Base-by-base conservation (phyloP, 495 filamentous ascomycete species). In the Aspergillus baeticus region DNA sequence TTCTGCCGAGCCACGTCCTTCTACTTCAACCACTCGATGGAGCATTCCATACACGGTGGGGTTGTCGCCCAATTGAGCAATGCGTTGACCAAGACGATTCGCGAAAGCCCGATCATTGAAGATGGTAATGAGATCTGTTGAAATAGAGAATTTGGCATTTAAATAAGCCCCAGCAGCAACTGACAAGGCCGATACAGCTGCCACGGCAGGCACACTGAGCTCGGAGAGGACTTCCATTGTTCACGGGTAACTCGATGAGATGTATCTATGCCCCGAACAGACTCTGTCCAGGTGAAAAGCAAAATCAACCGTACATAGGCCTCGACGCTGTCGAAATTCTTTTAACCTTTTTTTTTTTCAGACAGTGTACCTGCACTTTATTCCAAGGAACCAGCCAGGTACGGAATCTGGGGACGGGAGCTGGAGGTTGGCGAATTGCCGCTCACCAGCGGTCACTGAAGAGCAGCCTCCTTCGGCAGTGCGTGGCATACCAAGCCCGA, bases 111-210 rank as follows among this genome's bases (percentile, higher is more conserved):
- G 60, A 39, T 78, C 72, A 55, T 69, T 57, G 34, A 51, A 52
- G 0, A 79, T 57, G 0, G 63, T 21, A 10, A 65, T 54, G 1
- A 82, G 18, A 60, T 82, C 79, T 2, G 67, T 76, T 2, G 69
- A 70, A 35, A 82, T 69, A 0, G 66, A 63, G 17, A 73, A 67
- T 62, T 76, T 81, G 6, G 77, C 78, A 63, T 82, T 78, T 1
- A 81, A 52, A 59, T 82, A 82, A 10, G 79, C 76, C 3, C 69
- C 75, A 1, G 72, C 69, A 10, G 75, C 72, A 1, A 74, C 46
- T 0, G 76, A 62, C 23, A 76, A 46, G 26, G 75, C 76, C 1
- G 76, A 76, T 10, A 68, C 71, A 34, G 72, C 60, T 1, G 74
- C 65, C 50, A 72, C 51, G 2, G 73, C 61, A 26, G 74, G 67